Evolutionary conservation across 2,329 filamentous ascomycete genomes (phyloP).

Genomic region (Neonectria magnoliae): DNA sequence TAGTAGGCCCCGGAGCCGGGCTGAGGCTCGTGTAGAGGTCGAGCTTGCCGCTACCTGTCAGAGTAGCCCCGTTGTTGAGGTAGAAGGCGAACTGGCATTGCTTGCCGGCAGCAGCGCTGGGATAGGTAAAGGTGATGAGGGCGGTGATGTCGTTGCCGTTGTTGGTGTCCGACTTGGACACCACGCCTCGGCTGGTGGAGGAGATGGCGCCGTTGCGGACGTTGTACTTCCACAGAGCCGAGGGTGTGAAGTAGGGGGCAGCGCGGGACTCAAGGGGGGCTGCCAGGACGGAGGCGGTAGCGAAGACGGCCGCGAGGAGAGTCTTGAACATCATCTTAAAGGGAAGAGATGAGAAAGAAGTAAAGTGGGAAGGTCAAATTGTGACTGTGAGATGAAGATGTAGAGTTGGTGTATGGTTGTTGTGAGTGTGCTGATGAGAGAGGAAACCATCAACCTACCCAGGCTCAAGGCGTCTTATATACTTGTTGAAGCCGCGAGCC

Average conservation of each 20-base stretch:
- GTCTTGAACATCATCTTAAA: conserved; percentile 36
- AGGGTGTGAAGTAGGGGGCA: conserved; percentile 35
- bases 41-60: conserved; percentile 38
- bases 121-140: conserved; percentile 45
- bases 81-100: conserved; percentile 43
- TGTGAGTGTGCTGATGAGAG: conserved; percentile 1
- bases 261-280: conserved; percentile 30
- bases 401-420: neutral
- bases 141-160: conserved; percentile 41
- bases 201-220: conserved; percentile 37
- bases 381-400: neutral
- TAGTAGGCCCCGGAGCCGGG: conserved; percentile 34
- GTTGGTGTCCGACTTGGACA: conserved; percentile 38
- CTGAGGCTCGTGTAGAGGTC: conserved; percentile 41
- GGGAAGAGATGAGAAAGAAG: neutral
- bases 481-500: neutral
- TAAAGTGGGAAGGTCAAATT: neutral
- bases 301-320: conserved; percentile 31
- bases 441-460: neutral
- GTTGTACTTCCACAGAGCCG: conserved; percentile 37
- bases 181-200: conserved; percentile 15
- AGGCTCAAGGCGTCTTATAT: conserved; percentile 10
- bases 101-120: conserved; percentile 30
- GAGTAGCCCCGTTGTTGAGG: conserved; percentile 31
- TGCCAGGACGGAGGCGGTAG: conserved; percentile 33